Base-by-base conservation (phyloP, 2,329 filamentous ascomycete genomes). In the Grosmannia huntii region DNA sequence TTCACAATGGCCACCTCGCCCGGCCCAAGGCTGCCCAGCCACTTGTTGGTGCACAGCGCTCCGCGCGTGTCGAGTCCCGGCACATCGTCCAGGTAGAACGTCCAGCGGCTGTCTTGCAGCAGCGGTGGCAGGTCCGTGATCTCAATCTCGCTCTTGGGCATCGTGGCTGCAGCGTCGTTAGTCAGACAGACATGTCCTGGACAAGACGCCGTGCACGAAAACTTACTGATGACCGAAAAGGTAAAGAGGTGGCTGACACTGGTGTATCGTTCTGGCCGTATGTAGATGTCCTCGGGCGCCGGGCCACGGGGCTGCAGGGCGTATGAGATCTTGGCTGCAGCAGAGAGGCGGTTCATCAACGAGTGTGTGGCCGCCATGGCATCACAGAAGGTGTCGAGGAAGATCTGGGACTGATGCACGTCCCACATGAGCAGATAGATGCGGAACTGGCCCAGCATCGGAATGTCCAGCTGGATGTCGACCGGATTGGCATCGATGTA, bases 401-500 rank as follows among this genome's bases (percentile, higher is more conserved):
- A 88, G 73, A 71, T 57, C 72, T 73, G 59, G 33, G 63, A 60
- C 62, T 64, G 4, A 78, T 76, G 36, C 75, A 89, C 74, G 64
- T 88, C 77, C 65, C 80, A 82, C 61, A 83, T 79, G 60, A 91
- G 79, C 60, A 90, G 77, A 68, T 87, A 90, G 52, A 90, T 79
- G 54, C 85, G 80, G 73, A 90, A 91, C 66, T 91, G 87, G 28
- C 87, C 84, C 6, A 90, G 74, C 70, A 89, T 80, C 1, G 87
- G 87, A 51, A 90, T 87, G 65, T 90, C 87, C 6, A 89, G 80
- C 67, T 91, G 86, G 31, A 90, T 73, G 64, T 90, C 84, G 49
- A 91, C 82, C 0, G 87, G 87, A 65, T 90, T 91, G 4, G 86
- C 84, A 69, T 91, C 87, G 56, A 90, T 80, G 66, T 86, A 90